These are phyloP conservation scores for Nasturtium officinale DNA, from an alignment of 345 rosid species.

Conservation along the genomic window DNA sequence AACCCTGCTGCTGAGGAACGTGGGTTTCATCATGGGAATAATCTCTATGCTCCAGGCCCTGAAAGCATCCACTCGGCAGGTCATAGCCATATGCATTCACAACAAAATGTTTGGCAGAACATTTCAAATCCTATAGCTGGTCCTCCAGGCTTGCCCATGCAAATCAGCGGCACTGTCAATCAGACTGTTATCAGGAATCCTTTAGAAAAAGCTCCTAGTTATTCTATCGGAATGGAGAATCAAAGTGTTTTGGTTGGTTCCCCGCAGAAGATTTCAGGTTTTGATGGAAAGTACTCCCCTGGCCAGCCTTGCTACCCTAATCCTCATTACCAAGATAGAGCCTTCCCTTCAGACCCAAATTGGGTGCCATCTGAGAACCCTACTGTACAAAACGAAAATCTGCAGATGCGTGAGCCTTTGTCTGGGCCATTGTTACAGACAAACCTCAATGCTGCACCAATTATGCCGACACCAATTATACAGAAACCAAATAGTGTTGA, in stretches of 20 bases:
- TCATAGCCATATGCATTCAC: constrained; percentile 60
- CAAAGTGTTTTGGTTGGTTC: constrained; percentile 56
- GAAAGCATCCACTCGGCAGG: constrained; percentile 55
- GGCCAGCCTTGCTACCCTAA: constrained; percentile 51
- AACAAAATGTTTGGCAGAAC: constrained; percentile 69
- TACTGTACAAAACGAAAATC: constrained; percentile 39
- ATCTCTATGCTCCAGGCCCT: constrained; percentile 60
- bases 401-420: constrained; percentile 40
- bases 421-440: constrained; percentile 39
- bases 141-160: constrained; percentile 51
- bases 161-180: constrained; percentile 56
- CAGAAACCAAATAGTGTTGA: constrained; percentile 37
- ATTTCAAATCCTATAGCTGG: constrained; percentile 57
- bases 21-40: constrained; percentile 57
- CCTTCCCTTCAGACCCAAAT: constrained; percentile 43
- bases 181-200: constrained; percentile 52
- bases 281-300: constrained; percentile 51
- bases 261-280: constrained; percentile 55
- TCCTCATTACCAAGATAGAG: constrained; percentile 45
- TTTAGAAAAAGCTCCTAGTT: constrained; percentile 55
- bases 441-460: constrained; percentile 34
- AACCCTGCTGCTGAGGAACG: constrained; percentile 58
- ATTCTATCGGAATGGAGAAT: constrained; percentile 52
- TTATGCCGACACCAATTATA: constrained; percentile 27
- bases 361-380: constrained; percentile 45